Conservation (phyloP, 495 filamentous ascomycete genomes). For the Aspergillus ellipticus region DNA sequence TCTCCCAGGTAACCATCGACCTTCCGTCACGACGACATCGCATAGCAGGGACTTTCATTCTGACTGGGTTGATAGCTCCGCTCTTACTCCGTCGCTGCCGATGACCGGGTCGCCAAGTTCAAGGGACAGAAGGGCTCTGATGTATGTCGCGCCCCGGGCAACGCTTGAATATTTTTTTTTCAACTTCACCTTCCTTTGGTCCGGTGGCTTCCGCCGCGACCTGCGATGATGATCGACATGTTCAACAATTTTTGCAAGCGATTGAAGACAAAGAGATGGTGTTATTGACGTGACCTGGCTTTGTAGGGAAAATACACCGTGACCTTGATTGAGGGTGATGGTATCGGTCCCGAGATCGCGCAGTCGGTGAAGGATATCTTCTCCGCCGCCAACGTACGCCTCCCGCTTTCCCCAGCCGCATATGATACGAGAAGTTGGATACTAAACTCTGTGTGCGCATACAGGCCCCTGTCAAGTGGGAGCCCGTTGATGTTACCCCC, state of each 20-base stretch:
- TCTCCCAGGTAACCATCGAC: conserved; percentile 47
- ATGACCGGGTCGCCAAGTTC: conserved; percentile 87
- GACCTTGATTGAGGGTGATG: conserved; percentile 96
- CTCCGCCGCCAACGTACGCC: conserved; percentile 78
- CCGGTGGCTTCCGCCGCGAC: conserved; percentile 19
- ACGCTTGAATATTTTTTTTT: conserved; percentile 18
- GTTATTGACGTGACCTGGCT: not conserved
- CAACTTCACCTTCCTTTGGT: conserved; percentile 17
- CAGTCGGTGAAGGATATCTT: conserved; percentile 98
- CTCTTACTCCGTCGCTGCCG: conserved; percentile 48
- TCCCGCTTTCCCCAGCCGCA: conserved; percentile 12
- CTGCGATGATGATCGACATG: conserved; percentile 1
- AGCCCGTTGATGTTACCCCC: conserved; percentile 92
- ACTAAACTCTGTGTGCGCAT: conserved; percentile 35
- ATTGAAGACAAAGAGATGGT: conserved; percentile 1
- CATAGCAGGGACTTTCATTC: conserved; percentile 5
- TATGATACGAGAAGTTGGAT: conserved; percentile 1
- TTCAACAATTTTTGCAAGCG: conserved; percentile 2
- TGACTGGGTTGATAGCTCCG: conserved; percentile 38
- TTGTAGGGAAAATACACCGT: conserved; percentile 87
- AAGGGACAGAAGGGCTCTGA: conserved; percentile 81
- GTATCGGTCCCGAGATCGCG: conserved; percentile 96
- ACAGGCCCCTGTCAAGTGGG: conserved; percentile 92
- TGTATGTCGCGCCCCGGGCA: conserved; percentile 50
- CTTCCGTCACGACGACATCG: not conserved